These are phyloP conservation scores for Metarhizium guizhouense DNA, from an alignment of 2,329 filamentous ascomycete genomes.

Conservation along the genomic window DNA sequence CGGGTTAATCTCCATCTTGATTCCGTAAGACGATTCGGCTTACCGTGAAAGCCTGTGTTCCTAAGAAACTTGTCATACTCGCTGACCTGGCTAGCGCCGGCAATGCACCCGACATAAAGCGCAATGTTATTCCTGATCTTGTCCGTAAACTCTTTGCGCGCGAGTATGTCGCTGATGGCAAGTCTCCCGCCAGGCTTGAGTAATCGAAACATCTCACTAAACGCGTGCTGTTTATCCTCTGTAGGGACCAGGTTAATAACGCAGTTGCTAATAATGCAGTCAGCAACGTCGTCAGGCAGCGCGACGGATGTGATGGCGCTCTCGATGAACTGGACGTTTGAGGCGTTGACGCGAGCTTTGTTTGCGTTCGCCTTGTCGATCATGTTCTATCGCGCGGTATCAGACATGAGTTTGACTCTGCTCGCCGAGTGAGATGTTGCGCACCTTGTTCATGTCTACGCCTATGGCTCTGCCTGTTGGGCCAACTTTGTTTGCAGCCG, in stretches of 20 bases:
- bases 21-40: neutral
- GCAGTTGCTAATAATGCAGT: conserved; percentile 53
- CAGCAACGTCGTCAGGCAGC: conserved; percentile 33
- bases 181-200: conserved; percentile 48
- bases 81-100: conserved; percentile 42
- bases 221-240: conserved; percentile 42
- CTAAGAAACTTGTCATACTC: conserved; percentile 44
- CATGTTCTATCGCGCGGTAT: conserved; percentile 37
- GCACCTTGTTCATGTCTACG: no score
- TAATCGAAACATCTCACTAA: conserved; percentile 48
- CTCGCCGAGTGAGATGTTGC: no score
- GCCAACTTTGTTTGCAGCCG: no score
- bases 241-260: conserved; percentile 50
- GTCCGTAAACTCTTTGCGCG: conserved; percentile 36
- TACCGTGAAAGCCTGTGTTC: conserved; percentile 41
- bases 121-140: conserved; percentile 39
- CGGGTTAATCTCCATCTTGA: neutral
- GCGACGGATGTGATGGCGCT: conserved; percentile 40
- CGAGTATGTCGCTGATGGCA: conserved; percentile 51
- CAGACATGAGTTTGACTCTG: no score
- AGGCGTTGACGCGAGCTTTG: conserved; percentile 5
- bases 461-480: no score
- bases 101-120: conserved; percentile 51
- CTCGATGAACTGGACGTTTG: conserved; percentile 43
- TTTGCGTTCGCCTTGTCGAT: conserved; percentile 34